A percentile compares a stretch with the other conserved stretches of the same genome.
Conservation (phyloP, 106 monocot genomes). For the Dioscorea dumetorum region DNA sequence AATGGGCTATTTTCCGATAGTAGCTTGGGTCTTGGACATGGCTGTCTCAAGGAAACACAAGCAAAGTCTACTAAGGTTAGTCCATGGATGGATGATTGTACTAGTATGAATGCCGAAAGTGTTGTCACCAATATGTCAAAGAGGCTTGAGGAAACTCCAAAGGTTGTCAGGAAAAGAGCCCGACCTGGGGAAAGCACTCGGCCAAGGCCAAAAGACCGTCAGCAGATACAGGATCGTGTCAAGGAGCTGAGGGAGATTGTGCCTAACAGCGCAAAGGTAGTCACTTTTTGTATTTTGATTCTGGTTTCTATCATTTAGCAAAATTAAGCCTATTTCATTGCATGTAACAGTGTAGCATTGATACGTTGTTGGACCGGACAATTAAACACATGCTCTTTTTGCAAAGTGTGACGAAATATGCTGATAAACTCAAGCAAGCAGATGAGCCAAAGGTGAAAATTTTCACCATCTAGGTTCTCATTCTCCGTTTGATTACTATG, state of each 20-base stretch:
- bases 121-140: constrained; percentile 21
- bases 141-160: constrained; percentile 34
- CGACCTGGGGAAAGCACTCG: constrained; percentile 87
- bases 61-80: constrained; percentile 10
- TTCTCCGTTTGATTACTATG: neutral
- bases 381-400: constrained; percentile 94
- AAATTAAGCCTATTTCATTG: neutral
- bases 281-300: neutral
- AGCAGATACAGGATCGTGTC: constrained; percentile 92
- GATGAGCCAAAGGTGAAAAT: constrained; percentile 71
- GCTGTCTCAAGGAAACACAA: constrained; percentile 9
- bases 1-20: constrained; percentile 11
- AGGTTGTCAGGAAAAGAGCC: constrained; percentile 66
- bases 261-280: constrained; percentile 85
- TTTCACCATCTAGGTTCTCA: neutral
- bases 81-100: constrained; percentile 48
- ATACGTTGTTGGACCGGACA: constrained; percentile 90
- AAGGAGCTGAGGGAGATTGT: constrained; percentile 93
- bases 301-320: neutral
- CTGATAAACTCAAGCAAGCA: constrained; percentile 75
- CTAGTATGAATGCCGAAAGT: constrained; percentile 45
- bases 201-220: constrained; percentile 94
- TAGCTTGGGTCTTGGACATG: constrained; percentile 17
- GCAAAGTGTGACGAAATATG: constrained; percentile 89
- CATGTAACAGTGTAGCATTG: constrained; percentile 92